phyloP scores from a whole-genome alignment of 2,329 filamentous ascomycete species.

The Nakataea oryzae region DNA sequence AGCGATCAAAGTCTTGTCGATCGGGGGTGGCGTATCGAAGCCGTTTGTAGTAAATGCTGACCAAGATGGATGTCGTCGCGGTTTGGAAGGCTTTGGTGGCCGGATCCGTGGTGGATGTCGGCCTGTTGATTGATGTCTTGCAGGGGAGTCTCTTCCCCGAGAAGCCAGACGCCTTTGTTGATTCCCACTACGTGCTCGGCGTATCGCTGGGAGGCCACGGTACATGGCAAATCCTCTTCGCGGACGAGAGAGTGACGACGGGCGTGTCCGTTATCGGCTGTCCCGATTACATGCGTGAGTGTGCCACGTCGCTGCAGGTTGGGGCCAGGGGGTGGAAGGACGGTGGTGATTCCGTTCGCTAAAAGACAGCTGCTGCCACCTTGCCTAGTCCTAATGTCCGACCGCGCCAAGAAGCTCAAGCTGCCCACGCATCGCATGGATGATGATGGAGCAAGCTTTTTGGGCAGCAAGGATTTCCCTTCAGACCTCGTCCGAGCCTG shows the following conservation, averaged over 20 bases:
- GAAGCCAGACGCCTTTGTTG: constrained; percentile 28
- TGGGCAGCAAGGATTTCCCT: constrained; percentile 74
- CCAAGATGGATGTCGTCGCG: background rate
- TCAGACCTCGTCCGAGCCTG: constrained; percentile 52
- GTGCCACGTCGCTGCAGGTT: background rate
- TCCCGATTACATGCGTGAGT: constrained; percentile 68
- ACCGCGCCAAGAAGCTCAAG: constrained; percentile 65
- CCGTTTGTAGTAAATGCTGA: background rate
- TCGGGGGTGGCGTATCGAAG: too few species aligned
- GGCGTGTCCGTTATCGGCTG: constrained; percentile 79
- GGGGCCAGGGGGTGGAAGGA: background rate
- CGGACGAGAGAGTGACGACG: constrained; percentile 68
- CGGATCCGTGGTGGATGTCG: constrained; percentile 65
- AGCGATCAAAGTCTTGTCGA: background rate
- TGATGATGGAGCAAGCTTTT: constrained; percentile 49
- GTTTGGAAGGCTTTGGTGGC: constrained; percentile 47
- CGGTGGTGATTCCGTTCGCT: background rate
- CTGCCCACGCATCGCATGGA: constrained; percentile 47
- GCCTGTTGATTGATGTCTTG: constrained; percentile 65
- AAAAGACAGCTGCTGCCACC: background rate
- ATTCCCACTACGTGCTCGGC: constrained; percentile 66
- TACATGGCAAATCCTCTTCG: constrained; percentile 73
- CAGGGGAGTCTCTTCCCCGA: constrained; percentile 61
- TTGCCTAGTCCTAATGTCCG: constrained; percentile 51
- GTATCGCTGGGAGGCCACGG: constrained; percentile 82